Percentiles rank a stretch among this genome's conserved stretches.
phyloP scores from a whole-genome alignment of 371 early-diverging fungal species.

The Circinella umbellata region DNA sequence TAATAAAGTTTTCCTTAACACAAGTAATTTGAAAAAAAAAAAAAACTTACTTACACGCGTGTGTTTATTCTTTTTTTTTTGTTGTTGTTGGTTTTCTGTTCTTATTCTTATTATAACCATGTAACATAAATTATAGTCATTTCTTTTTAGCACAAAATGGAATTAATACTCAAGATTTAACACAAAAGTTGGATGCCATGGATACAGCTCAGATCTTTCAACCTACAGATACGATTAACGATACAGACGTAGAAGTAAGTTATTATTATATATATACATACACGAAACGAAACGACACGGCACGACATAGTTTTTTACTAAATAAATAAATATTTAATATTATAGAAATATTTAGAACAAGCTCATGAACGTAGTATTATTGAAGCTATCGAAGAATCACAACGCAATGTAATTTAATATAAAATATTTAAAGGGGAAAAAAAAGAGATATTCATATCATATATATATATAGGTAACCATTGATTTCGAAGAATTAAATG shows the following conservation, averaged over 20 bases:
- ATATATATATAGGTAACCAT: not conserved
- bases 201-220: conserved; percentile 73
- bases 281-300: no score
- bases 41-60: not conserved
- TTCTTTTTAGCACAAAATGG: conserved; percentile 76
- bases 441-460: not conserved
- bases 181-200: conserved; percentile 60
- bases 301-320: no score
- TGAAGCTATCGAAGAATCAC: conserved; percentile 73
- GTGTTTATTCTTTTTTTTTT: not conserved
- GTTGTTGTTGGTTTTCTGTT: no score
- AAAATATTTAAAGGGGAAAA: not conserved
- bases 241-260: conserved; percentile 77
- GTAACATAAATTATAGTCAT: conserved; percentile 35
- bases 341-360: conserved; percentile 65
- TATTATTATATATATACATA: no score
- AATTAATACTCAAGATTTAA: conserved; percentile 71
- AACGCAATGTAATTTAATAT: conserved; percentile 42
- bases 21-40: not conserved
- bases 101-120: not conserved
- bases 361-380: conserved; percentile 79
- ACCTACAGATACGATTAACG: conserved; percentile 62
- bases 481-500: conserved; percentile 14
- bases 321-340: not conserved
- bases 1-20: no score